Conservation (phyloP, 257 asterid genomes). For the Solanum gracilifrons region DNA sequence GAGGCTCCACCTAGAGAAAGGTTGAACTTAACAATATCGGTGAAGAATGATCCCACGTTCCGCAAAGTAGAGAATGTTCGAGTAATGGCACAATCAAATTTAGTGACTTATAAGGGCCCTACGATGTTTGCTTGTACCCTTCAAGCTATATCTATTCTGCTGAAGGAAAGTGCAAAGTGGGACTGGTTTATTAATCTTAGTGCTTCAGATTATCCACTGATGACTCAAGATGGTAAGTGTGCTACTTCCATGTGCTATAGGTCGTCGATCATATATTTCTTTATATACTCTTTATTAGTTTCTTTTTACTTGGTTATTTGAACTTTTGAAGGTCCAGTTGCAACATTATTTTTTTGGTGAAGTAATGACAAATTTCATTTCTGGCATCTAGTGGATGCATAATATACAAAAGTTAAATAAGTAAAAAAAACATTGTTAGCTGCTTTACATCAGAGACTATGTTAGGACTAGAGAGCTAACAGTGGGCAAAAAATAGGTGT, state of each 20-base stretch:
- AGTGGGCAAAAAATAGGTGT: neutral
- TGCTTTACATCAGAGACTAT: neutral
- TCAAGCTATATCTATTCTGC: conserved; percentile 78
- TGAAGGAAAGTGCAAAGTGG: conserved; percentile 78
- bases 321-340: neutral
- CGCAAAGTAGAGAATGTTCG: conserved; percentile 82
- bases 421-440: neutral
- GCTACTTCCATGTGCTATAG: conserved; percentile 1
- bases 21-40: conserved; percentile 70
- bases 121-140: conserved; percentile 97
- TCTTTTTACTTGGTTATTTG: neutral
- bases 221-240: conserved; percentile 94
- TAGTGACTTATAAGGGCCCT: conserved; percentile 97
- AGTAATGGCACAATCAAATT: conserved; percentile 91
- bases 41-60: conserved; percentile 80
- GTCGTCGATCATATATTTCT: neutral
- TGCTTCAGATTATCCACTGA: conserved; percentile 96
- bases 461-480: neutral
- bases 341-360: neutral
- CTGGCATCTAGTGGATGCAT: neutral
- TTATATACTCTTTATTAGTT: neutral
- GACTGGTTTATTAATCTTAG: conserved; percentile 99
- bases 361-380: neutral
- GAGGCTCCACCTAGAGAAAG: conserved; percentile 97
- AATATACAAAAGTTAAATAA: neutral